A percentile compares a stretch with the other conserved stretches of the same genome.
phyloP scores from a whole-genome alignment of 1,139 yeast genomes.

The Yamadazyma songkhlaensis region DNA sequence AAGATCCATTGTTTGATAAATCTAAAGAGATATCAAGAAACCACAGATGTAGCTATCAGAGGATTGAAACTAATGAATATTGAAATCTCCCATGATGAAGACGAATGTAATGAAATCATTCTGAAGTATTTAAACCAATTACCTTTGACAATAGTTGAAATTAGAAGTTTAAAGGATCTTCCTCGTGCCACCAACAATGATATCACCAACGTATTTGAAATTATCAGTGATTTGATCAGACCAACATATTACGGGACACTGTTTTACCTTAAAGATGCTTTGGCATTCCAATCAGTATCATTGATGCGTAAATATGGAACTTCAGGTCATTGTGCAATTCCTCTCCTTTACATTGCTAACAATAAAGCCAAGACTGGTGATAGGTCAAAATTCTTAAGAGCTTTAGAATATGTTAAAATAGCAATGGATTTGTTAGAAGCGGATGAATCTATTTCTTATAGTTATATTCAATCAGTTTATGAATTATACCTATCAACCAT shows the following conservation, averaged over 20 bases:
- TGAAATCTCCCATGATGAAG: slow-evolving; percentile 21
- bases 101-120: slow-evolving; percentile 21
- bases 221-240: slow-evolving; percentile 40
- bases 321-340: slow-evolving; percentile 25
- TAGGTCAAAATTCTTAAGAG: slow-evolving; percentile 23
- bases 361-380: slow-evolving; percentile 36
- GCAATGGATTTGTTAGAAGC: slow-evolving; percentile 39
- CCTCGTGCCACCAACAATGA: slow-evolving; percentile 26
- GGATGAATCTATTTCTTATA: slow-evolving; percentile 32
- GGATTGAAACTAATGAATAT: slow-evolving; percentile 31
- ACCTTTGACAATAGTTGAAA: slow-evolving; percentile 44
- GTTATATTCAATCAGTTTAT: slow-evolving; percentile 39
- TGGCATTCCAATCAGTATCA: slow-evolving; percentile 23
- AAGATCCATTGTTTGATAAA: slow-evolving; percentile 41
- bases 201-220: slow-evolving; percentile 36
- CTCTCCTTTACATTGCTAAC: slow-evolving; percentile 33
- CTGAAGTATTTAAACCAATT: slow-evolving; percentile 26
- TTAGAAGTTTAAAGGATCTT: slow-evolving; percentile 29
- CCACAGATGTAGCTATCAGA: slow-evolving; percentile 33
- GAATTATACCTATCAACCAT: slow-evolving; percentile 42
- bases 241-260: slow-evolving; percentile 29
- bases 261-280: slow-evolving; percentile 21
- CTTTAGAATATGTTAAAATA: slow-evolving; percentile 28
- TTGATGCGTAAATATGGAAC: slow-evolving; percentile 25
- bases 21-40: slow-evolving; percentile 29